Percentiles rank a stretch among this genome's conserved stretches.
phyloP scores from a whole-genome alignment of 108 stramenopile genomes.

The Skeletonema menzelii region DNA sequence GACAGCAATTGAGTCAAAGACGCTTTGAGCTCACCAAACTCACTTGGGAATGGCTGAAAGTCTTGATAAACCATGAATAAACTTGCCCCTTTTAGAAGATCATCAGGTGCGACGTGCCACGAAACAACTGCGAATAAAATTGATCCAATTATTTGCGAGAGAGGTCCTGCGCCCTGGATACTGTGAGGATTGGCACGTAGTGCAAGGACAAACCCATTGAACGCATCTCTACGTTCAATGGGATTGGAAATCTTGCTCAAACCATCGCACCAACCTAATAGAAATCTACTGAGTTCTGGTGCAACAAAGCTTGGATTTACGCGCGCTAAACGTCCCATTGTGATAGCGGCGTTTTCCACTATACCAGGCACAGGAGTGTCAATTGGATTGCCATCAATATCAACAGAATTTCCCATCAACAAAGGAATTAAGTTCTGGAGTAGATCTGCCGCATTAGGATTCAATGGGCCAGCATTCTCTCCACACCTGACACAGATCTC shows the following conservation, averaged over 20 bases:
- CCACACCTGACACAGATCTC: constrained; percentile 86
- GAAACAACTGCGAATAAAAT: constrained; percentile 76
- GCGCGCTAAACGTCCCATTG: constrained; percentile 82
- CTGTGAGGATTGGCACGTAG: constrained; percentile 77
- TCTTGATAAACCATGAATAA: constrained; percentile 52
- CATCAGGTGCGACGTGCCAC: constrained; percentile 67
- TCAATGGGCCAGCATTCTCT: constrained; percentile 61
- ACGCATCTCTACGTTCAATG: constrained; percentile 77
- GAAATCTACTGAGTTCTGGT: constrained; percentile 78
- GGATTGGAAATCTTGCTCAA: constrained; percentile 69
- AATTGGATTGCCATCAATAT: constrained; percentile 31
- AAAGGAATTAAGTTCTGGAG: constrained; percentile 75
- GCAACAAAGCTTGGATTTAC: constrained; percentile 84
- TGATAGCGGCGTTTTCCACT: constrained; percentile 88
- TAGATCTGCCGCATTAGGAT: constrained; percentile 59
- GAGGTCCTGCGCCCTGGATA: constrained; percentile 52
- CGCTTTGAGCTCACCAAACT: constrained; percentile 54
- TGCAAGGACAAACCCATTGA: constrained; percentile 65
- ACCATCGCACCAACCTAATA: constrained; percentile 78
- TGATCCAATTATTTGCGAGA: constrained; percentile 52
- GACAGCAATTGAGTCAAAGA: constrained; percentile 56
- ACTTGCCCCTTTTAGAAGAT: constrained; percentile 5
- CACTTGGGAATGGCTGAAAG: constrained; percentile 66
- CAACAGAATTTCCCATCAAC: constrained; percentile 69
- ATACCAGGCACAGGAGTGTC: constrained; percentile 61